Conservation (phyloP, 2,329 filamentous ascomycete genomes). For the Cladosporium oxysporum region DNA sequence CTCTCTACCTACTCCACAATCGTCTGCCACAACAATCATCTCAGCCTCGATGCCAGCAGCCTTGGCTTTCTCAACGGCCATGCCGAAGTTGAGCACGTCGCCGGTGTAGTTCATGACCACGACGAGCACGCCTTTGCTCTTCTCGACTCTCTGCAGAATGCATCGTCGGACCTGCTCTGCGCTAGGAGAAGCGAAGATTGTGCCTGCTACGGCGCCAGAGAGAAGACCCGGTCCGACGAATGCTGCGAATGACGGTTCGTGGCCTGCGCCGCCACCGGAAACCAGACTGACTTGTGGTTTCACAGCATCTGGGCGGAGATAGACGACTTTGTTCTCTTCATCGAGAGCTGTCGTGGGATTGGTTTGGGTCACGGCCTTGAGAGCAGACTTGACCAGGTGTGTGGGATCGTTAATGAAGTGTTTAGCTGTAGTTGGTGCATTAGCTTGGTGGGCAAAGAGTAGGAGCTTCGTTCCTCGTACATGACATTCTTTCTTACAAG, state of each 20-base stretch:
- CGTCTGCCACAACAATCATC: conserved; percentile 90
- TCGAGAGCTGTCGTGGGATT: conserved; percentile 85
- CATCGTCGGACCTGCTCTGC: conserved; percentile 80
- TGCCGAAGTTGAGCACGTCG: conserved; percentile 82
- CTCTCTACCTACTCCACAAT: conserved; percentile 80
- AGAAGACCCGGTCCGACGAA: conserved; percentile 84
- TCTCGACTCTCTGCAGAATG: conserved; percentile 71
- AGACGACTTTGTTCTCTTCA: conserved; percentile 77
- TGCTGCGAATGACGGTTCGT: conserved; percentile 83
- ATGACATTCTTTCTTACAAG: conserved; percentile 6
- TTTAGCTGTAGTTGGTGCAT: conserved; percentile 50
- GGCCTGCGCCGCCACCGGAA: conserved; percentile 85
- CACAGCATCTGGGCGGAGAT: conserved; percentile 62
- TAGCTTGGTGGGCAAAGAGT: neutral
- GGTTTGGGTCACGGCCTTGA: conserved; percentile 74
- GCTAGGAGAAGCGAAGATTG: conserved; percentile 79
- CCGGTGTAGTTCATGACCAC: conserved; percentile 77
- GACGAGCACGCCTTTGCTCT: conserved; percentile 75
- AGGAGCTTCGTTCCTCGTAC: neutral
- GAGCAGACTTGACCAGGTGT: conserved; percentile 73
- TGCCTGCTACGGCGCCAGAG: conserved; percentile 79
- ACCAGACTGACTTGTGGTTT: conserved; percentile 72
- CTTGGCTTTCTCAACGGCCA: conserved; percentile 89
- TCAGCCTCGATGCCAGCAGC: conserved; percentile 75
- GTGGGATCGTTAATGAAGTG: conserved; percentile 88